Percentiles rank a stretch among this genome's conserved stretches.
Conservation (phyloP, 202 grass and related monocot species). For the Eragrostis tef region DNA sequence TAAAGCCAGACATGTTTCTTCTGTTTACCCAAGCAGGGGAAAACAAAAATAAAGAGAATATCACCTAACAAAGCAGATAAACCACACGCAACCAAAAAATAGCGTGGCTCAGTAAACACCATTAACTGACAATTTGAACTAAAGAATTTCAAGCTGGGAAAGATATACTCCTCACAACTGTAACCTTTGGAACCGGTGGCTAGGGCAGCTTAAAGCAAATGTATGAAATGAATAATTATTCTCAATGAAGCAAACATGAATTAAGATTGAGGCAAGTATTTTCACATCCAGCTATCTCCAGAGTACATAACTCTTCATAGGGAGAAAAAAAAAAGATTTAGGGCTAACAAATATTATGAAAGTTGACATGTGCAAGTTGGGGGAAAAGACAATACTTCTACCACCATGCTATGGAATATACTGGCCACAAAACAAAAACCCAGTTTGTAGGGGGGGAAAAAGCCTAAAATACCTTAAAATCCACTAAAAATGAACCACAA, state of each 20-base stretch:
- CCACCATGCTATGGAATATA: not conserved
- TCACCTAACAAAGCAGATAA: not conserved
- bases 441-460: not conserved
- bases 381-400: not conserved
- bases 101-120: not conserved
- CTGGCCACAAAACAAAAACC: not conserved
- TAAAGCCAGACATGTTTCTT: no score
- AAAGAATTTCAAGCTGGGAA: constrained; percentile 4
- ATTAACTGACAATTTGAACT: constrained; percentile 3
- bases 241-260: constrained; percentile 14
- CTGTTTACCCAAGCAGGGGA: no score
- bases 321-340: not conserved
- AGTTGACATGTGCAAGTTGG: constrained; percentile 14
- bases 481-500: constrained; percentile 27
- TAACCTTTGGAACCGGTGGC: constrained; percentile 13
- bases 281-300: constrained; percentile 19
- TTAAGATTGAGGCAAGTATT: not conserved
- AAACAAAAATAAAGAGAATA: no score
- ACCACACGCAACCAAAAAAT: not conserved
- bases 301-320: constrained; percentile 21
- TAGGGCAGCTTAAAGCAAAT: no score
- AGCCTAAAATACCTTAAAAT: constrained; percentile 9
- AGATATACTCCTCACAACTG: constrained; percentile 10
- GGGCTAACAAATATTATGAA: constrained; percentile 1
- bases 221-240: not conserved